Evolutionary conservation across 2,329 filamentous ascomycete genomes (phyloP).

Genomic region (Neospermospora avenae): DNA sequence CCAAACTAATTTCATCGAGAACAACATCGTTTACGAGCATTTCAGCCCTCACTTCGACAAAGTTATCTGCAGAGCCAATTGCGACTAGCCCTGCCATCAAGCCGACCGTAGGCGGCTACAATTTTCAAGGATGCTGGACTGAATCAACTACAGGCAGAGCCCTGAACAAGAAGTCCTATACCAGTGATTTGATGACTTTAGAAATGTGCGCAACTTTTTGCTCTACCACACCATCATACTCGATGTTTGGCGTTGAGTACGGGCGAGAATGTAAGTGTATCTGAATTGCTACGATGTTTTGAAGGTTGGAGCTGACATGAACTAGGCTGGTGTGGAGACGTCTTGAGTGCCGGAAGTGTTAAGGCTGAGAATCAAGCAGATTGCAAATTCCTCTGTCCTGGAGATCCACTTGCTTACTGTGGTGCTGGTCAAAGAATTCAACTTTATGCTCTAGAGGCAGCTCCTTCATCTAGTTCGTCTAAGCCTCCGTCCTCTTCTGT

Average conservation of each 20-base stretch:
- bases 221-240: constrained; percentile 22
- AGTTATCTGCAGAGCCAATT: not conserved
- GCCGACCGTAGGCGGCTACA: constrained; percentile 22
- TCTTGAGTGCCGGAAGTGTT: constrained; percentile 21
- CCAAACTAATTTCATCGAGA: not conserved
- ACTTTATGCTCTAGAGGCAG: not conserved
- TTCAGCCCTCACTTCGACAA: not conserved
- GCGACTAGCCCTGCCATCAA: constrained; percentile 17
- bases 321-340: constrained; percentile 32
- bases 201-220: constrained; percentile 34
- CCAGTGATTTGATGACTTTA: constrained; percentile 33
- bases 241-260: constrained; percentile 40
- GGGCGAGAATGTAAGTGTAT: constrained; percentile 33
- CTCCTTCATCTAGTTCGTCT: not conserved
- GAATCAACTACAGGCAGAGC: constrained; percentile 30
- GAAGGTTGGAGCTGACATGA: not conserved
- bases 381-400: constrained; percentile 25
- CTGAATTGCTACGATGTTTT: not conserved
- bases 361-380: constrained; percentile 22
- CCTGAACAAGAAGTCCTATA: constrained; percentile 21
- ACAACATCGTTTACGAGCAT: not conserved
- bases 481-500: not conserved
- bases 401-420: constrained; percentile 32
- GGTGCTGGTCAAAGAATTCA: constrained; percentile 29
- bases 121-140: constrained; percentile 33